Percentiles rank a stretch among this genome's conserved stretches.
Conservation (phyloP, 2,329 filamentous ascomycete genomes). For the Colletotrichum chrysophilum region DNA sequence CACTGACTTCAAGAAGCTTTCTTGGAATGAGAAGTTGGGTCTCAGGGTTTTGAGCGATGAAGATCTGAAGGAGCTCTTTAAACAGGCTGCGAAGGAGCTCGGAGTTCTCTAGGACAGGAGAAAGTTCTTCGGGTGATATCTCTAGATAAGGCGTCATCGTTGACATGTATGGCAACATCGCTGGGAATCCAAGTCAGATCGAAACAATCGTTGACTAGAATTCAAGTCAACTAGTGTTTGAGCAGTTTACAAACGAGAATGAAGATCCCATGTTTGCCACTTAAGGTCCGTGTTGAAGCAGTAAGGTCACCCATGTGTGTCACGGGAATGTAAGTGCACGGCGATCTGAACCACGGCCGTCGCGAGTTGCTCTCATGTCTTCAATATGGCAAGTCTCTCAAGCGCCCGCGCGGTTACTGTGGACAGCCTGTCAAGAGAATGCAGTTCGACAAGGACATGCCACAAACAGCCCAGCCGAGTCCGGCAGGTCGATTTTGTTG, state of each 20-base stretch:
- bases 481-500: background rate
- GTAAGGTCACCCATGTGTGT: background rate
- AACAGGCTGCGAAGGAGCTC: background rate
- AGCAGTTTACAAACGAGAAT: background rate
- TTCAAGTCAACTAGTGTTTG: too few species aligned
- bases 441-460: background rate
- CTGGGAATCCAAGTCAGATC: too few species aligned
- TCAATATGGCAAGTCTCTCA: background rate
- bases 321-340: fast-evolving
- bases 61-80: background rate
- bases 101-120: background rate
- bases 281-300: background rate
- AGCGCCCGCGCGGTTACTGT: background rate
- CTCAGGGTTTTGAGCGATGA: background rate
- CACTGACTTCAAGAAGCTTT: background rate
- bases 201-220: background rate
- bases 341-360: background rate
- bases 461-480: background rate
- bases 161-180: background rate
- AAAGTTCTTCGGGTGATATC: background rate
- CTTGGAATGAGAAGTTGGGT: background rate
- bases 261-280: fast-evolving
- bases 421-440: fast-evolving
- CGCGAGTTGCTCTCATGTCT: background rate
- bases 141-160: background rate